Evolutionary conservation across 177 flowering plant species (phyloP).

Genomic region (Vitis hybrid): DNA sequence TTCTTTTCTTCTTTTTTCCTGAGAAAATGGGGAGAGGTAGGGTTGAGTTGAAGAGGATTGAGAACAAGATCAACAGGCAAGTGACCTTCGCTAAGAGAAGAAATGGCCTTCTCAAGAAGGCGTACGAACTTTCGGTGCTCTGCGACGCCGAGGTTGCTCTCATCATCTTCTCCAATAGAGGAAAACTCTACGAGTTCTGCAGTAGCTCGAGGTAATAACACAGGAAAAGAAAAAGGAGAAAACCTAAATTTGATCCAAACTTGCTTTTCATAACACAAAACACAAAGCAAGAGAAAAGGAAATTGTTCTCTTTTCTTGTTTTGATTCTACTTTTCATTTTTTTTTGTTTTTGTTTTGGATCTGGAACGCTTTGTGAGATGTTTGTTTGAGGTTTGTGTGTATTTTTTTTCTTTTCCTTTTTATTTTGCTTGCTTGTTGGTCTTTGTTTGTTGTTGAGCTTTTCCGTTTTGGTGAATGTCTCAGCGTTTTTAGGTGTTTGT

Average conservation of each 20-base stretch:
- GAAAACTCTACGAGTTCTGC: constrained; percentile 74
- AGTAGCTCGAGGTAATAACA: constrained; percentile 60
- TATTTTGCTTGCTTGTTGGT: constrained; percentile 5
- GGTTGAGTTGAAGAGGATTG: constrained; percentile 75
- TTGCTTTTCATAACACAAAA: neutral
- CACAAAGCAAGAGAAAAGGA: neutral
- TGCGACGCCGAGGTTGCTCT: constrained; percentile 76
- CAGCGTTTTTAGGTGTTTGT: constrained; percentile 45
- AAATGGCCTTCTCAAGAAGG: constrained; percentile 75
- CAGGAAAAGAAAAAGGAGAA: constrained; percentile 13
- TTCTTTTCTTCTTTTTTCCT: too few relatives aligned
- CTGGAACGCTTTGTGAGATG: too few relatives aligned
- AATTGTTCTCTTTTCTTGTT: neutral
- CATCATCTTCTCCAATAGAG: constrained; percentile 80
- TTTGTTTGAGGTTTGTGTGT: too few relatives aligned
- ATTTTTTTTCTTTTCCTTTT: neutral
- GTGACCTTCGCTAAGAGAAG: constrained; percentile 75
- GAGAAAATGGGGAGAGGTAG: constrained; percentile 67
- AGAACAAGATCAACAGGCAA: constrained; percentile 80
- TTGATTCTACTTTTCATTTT: neutral
- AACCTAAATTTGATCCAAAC: too few relatives aligned
- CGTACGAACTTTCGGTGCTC: constrained; percentile 75
- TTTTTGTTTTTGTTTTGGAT: neutral
- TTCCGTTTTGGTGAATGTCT: constrained; percentile 58
- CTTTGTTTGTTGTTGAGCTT: constrained; percentile 9